Base-by-base conservation (phyloP, 2,329 filamentous ascomycete species). In the Thielaviopsis ethacetica region DNA sequence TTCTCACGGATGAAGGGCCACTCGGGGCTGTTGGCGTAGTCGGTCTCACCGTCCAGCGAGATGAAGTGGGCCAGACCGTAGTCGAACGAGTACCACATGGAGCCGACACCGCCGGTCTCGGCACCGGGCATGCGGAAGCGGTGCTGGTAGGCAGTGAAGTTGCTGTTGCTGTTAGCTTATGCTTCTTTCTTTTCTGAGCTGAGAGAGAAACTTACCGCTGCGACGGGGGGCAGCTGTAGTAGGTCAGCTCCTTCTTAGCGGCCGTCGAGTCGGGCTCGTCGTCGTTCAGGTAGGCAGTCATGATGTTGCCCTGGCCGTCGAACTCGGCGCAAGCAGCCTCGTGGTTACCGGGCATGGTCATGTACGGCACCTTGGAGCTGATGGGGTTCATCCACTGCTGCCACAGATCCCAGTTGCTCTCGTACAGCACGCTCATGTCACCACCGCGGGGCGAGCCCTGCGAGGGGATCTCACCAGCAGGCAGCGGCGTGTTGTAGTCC, bases 41-140 rank as follows among this genome's bases (percentile, higher is more conserved):
- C 76, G 44, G 76, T 78, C 65, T 78, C 76, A 19, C 68, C 70
- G 54, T 77, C 68, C 27, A 78, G 66, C 19, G 71, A 67, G 62
- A 78, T 67, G 61, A 78, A 78, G 64, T 78, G 76, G 1, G 73
- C 75, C n/a, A 77, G 67, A 24, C 76, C 76, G 62, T 78, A 77
- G 68, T 78, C 75, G 63, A 77, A 78, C 1, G 73, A 76, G 67
- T 78, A 78, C 76, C 76, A 78, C 64, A 77, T 75, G 69, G 77
- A 78, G 57, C 73, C 69, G 10, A 76, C 73, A 38, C 76, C 76
- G 3, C 72, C 72, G 10, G 69, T 70, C 63, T 77, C 74, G 1
- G 63, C 61, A 24, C 76, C 76, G 1, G 75, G 74, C 73, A 77
- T 77, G 57, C 71, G 71, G 70, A 78, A 78, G 52, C 75, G 74